Evolutionary conservation across 352 stramenopile genomes (phyloP), one percentile per base, ranked within the genome.

Genomic region (Phytophthora capsici): DNA sequence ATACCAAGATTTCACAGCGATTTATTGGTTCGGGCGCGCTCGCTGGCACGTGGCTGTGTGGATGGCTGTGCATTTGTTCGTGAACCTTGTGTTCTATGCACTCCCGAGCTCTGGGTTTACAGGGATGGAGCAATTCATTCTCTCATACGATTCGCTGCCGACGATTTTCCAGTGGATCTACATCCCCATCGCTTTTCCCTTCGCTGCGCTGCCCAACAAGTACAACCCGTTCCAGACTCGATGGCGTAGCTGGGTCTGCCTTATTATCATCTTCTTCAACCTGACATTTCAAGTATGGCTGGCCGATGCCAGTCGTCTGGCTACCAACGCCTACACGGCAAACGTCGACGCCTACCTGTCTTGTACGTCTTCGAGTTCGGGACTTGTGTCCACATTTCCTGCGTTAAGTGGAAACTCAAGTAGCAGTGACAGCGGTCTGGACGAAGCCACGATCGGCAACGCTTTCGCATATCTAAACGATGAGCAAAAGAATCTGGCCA

Each of bases 1-100:
- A 38, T 96, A 96, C 59, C 88, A 96, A 55, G 82, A 93, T 71
- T 96, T 93, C 71, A 94, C 86, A 38, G 80, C 84, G 4, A 72
- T 90, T 48, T 86, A 91, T 70, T 94, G 88, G 88, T 94, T 94
- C 28, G 50, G 64, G 17, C 85, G 86, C 40, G 88, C 88, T 45
- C 84, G 86, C 20, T 90, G 77, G 71, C 84, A 93, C 53, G 77
- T 96, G 10, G 51, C 74, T 36, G 62, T 94, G 12, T 89, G 86
- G 73, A 94, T 94, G 48, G 38, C 64, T 22, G 69, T 94, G 25
- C 88, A 96, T 57, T 63, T 83, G 16, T 71, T 92, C 13, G 81
- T 93, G 16, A 79, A 86, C 36, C 51, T 90, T 19, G 53, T 93
- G 9, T 93, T 90, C 45, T 78, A 77, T 44, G 75, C 84, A 20